phyloP scores from a whole-genome alignment of 208 protist genomes.

The Phytomonas serpens region DNA sequence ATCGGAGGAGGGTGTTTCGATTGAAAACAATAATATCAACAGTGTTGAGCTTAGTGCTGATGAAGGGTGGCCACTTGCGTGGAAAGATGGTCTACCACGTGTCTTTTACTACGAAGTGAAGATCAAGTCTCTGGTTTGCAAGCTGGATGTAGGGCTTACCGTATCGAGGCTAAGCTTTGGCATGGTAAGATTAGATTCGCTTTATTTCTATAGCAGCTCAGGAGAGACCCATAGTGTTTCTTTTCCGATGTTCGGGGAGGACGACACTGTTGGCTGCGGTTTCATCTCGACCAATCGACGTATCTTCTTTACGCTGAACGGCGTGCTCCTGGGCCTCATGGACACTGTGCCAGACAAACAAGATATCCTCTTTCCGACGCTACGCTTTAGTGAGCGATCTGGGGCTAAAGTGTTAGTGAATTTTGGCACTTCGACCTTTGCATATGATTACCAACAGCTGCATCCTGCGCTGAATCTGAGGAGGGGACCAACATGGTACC shows the following conservation, averaged over 20 bases:
- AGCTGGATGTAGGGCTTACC: constrained; percentile 30
- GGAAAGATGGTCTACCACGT: constrained; percentile 61
- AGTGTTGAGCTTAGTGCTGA: constrained; percentile 70
- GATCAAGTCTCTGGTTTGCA: constrained; percentile 28
- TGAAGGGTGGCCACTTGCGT: constrained; percentile 69
- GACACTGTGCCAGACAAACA: constrained; percentile 26
- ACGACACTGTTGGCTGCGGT: constrained; percentile 79
- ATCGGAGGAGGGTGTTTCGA: constrained; percentile 46
- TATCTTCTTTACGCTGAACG: constrained; percentile 86
- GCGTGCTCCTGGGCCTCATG: constrained; percentile 59
- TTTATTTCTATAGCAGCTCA: constrained; percentile 58
- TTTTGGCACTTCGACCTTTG: constrained; percentile 71
- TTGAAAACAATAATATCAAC: constrained; percentile 50
- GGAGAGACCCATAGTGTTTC: constrained; percentile 38
- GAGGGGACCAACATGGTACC: constrained; percentile 63
- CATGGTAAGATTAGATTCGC: constrained; percentile 19
- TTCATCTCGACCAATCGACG: constrained; percentile 52
- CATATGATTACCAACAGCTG: constrained; percentile 74
- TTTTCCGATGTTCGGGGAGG: constrained; percentile 54
- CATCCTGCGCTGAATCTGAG: constrained; percentile 45
- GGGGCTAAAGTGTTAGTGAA: constrained; percentile 62
- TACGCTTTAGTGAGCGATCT: constrained; percentile 53
- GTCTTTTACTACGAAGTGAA: constrained; percentile 87
- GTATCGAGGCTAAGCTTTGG: constrained; percentile 8
- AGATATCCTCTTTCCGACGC: constrained; percentile 41